phyloP scores from a whole-genome alignment of 2,329 filamentous ascomycete species.

The Colletotrichum tamarilloi region DNA sequence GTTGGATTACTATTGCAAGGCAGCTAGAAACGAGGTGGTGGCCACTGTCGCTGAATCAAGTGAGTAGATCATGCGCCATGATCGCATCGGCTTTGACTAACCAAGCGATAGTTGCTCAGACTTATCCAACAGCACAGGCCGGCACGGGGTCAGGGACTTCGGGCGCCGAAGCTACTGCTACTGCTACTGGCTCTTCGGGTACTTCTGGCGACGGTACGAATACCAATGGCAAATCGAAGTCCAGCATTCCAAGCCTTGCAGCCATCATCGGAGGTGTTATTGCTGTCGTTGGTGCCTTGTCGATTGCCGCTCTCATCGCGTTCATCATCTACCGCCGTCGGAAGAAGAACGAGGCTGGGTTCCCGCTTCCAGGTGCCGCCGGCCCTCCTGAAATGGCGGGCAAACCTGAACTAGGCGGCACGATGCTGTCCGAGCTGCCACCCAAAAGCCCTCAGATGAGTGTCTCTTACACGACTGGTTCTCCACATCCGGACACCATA shows the following conservation, averaged over 20 bases:
- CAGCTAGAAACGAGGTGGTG: slow-evolving; percentile 55
- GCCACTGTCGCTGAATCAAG: slow-evolving; percentile 54
- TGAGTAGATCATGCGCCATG: slow-evolving; percentile 36
- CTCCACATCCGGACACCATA: slow-evolving; percentile 38
- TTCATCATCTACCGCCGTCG: slow-evolving; percentile 52
- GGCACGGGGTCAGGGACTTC: slow-evolving; percentile 27
- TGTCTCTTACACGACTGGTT: slow-evolving; percentile 37
- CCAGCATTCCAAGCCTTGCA: slow-evolving; percentile 40
- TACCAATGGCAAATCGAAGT: background rate
- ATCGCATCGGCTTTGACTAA: slow-evolving; percentile 33
- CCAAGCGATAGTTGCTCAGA: slow-evolving; percentile 39
- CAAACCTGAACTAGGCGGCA: slow-evolving; percentile 47
- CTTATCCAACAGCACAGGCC: slow-evolving; percentile 36
- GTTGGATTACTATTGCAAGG: slow-evolving; percentile 61
- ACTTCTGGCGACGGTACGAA: slow-evolving; percentile 18
- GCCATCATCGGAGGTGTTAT: slow-evolving; percentile 48
- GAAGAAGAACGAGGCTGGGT: slow-evolving; percentile 38
- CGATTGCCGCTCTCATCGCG: slow-evolving; percentile 43
- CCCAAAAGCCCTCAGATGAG: slow-evolving; percentile 45
- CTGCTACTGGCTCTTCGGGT: slow-evolving; percentile 1
- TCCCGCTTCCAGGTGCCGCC: slow-evolving; percentile 33
- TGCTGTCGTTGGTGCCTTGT: slow-evolving; percentile 23
- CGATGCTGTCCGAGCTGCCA: slow-evolving; percentile 34
- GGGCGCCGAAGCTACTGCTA: background rate
- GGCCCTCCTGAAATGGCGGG: slow-evolving; percentile 38